A percentile compares a stretch with the other conserved stretches of the same genome.
phyloP scores from a whole-genome alignment of 2,329 filamentous ascomycete genomes.

The Fusarium floridanum region DNA sequence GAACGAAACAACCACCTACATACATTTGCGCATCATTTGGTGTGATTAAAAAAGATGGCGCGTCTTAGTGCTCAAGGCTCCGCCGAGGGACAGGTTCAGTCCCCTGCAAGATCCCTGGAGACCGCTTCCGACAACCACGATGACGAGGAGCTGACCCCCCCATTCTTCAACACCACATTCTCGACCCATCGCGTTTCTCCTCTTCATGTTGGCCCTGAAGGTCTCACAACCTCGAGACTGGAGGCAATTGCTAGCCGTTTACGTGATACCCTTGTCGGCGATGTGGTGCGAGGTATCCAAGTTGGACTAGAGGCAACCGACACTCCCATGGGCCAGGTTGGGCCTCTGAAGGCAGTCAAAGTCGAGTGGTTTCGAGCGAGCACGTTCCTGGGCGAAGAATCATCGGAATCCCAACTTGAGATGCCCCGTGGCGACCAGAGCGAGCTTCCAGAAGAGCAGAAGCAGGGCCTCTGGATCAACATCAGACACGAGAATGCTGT shows the following conservation, averaged over 20 bases:
- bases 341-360: constrained; percentile 60
- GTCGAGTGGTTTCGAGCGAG: constrained; percentile 60
- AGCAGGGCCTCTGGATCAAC: constrained; percentile 58
- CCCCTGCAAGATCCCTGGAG: constrained; percentile 31
- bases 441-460: constrained; percentile 42
- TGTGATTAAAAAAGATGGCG: constrained; percentile 29
- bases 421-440: constrained; percentile 24
- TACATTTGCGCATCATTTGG: neutral
- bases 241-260: constrained; percentile 61
- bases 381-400: constrained; percentile 49
- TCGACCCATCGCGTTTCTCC: constrained; percentile 69
- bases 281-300: constrained; percentile 71
- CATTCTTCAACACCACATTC: constrained; percentile 71
- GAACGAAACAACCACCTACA: neutral
- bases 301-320: constrained; percentile 62
- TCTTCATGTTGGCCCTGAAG: constrained; percentile 60
- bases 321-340: constrained; percentile 54
- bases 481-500: constrained; percentile 66
- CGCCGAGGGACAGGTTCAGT: constrained; percentile 25
- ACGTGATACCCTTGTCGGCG: constrained; percentile 68
- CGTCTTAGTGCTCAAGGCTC: constrained; percentile 41
- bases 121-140: constrained; percentile 19
- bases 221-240: constrained; percentile 56
- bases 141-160: constrained; percentile 46
- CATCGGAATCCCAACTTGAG: constrained; percentile 28